These are phyloP conservation scores for Ormosia emarginata DNA, from an alignment of 306 rosid species.

Conservation along the genomic window DNA sequence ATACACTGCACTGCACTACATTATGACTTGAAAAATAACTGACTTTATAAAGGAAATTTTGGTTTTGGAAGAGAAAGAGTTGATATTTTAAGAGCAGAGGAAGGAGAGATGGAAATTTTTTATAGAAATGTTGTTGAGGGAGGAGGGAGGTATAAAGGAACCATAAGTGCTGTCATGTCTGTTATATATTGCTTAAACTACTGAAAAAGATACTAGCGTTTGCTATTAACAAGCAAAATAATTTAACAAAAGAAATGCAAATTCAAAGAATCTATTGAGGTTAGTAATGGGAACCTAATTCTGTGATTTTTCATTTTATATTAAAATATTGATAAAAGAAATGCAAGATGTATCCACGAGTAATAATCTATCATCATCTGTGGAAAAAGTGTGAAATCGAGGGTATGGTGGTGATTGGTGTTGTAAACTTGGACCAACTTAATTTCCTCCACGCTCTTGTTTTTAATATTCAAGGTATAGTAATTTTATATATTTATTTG, in stretches of 20 bases:
- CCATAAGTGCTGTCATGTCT: too few species aligned
- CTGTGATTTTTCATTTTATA: not conserved
- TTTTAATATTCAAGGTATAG: too few species aligned
- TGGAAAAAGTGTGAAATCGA: not conserved
- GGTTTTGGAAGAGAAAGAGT: too few species aligned
- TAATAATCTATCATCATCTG: not conserved
- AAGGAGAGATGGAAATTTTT: too few species aligned
- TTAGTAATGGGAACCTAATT: constrained; percentile 3
- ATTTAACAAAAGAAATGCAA: not conserved
- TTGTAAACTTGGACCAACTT: not conserved
- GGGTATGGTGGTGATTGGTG: not conserved
- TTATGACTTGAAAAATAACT: too few species aligned
- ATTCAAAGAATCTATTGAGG: not conserved
- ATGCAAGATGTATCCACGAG: not conserved
- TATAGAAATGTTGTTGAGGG: not conserved
- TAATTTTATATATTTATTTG: not conserved
- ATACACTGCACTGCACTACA: too few species aligned
- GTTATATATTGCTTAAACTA: too few species aligned
- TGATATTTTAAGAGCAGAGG: too few species aligned
- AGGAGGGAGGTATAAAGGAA: not conserved
- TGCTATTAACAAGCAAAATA: not conserved
- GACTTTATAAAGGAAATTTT: too few species aligned
- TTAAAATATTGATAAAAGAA: not conserved
- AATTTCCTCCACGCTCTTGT: not conserved
- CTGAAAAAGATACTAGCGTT: too few species aligned